Base-by-base conservation (phyloP, 164 flowering plant species). In the Vitis rupestris region DNA sequence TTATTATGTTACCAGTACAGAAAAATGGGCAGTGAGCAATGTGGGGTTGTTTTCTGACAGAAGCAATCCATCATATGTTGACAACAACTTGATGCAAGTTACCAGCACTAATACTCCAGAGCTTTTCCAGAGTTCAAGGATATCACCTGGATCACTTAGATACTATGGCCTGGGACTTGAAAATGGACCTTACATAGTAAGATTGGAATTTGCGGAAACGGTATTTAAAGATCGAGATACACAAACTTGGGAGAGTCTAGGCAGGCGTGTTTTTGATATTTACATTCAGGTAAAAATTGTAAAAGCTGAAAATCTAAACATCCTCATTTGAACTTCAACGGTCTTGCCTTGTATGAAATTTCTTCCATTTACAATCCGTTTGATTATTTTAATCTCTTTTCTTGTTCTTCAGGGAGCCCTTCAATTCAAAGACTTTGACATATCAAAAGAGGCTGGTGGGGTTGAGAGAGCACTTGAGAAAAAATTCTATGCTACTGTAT, bases 151-250 rank as follows among this genome's bases (percentile, higher is more conserved):
- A 61, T 80, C 83, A 27, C 74, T 80, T 0, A 77, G 78, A 59
- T 80, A 80, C 61, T 80, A 72, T 63, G 83, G 83, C 19, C 61
- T 77, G 2, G 71, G 79, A 54, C 76, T 80, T 16, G 49, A 74
- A 54, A 77, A 80, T 67, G 83, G 83, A 6, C 16, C 11, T 37
- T 80, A 80, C 37, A 72, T 10, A 11, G 64, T 80, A 55, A 57
- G 7, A 30, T n/a, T 80, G 49, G 56, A n/a, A 3, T 80, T 80
- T 72, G 83, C 80, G 10, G 83, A 80, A 64, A 76, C 55, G 0
- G 37, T 3, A 12, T 63, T 74, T 50, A 15, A 31, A 2, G 49
- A 62, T 60, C 44, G 61, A 63, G 52, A 75, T 58, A 14, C 74
- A 44, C 60, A 63, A 23, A 70, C 65, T 10, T 80, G 74, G 80